Conservation (phyloP, 2,329 filamentous ascomycete genomes). For the Pseudogymnoascus sp. region DNA sequence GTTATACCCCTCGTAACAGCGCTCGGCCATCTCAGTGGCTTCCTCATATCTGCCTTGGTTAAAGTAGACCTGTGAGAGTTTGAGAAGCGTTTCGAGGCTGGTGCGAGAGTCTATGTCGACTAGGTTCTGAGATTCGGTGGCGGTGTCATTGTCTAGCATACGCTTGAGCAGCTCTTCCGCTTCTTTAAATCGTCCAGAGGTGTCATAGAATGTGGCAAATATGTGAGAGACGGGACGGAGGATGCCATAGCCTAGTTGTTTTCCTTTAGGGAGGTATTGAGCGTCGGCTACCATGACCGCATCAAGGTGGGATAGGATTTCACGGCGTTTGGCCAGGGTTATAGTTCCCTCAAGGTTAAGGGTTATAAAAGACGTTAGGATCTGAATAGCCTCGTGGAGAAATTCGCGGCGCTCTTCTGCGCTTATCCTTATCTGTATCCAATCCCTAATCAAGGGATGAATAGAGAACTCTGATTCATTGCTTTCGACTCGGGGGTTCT, state of each 20-base stretch:
- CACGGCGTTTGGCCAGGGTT: not conserved
- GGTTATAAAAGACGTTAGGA: not conserved
- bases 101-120: conserved; percentile 8
- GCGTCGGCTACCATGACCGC: not conserved
- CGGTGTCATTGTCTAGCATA: not conserved
- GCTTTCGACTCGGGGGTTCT: conserved; percentile 11
- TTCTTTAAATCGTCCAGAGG: not conserved
- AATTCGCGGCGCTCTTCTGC: conserved; percentile 9
- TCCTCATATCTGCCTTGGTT: conserved; percentile 11
- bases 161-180: not conserved
- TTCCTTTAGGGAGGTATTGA: not conserved
- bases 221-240: not conserved
- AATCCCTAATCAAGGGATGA: conserved; percentile 19
- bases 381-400: not conserved
- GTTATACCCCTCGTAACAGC: not conserved
- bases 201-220: not conserved
- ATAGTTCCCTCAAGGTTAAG: not conserved
- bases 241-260: not conserved
- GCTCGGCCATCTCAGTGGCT: not conserved
- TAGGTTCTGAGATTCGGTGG: conserved; percentile 8
- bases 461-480: conserved; percentile 15
- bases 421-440: conserved; percentile 17
- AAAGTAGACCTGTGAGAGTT: not conserved
- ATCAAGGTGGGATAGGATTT: not conserved
- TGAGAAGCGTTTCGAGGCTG: not conserved